Conservation (phyloP, 2,329 filamentous ascomycete species). For the Cryphonectria radicalis region DNA sequence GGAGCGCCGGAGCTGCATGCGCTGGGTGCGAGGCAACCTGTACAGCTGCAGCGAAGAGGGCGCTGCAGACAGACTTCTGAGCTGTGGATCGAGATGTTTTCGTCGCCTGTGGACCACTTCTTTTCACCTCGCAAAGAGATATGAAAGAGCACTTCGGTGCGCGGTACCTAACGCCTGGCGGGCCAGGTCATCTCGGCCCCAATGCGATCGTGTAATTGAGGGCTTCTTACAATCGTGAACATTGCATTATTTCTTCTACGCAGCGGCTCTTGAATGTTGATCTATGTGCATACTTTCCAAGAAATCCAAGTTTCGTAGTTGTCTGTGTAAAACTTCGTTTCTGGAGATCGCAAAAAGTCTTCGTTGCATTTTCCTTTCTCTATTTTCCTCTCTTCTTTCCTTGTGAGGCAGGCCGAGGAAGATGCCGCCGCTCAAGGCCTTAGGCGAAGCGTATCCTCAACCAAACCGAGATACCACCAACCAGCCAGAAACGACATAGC, state of each 20-base stretch:
- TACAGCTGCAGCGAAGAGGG: constrained; percentile 33
- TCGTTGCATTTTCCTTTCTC: no score
- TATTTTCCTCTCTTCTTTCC: no score
- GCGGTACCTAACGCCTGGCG: not conserved
- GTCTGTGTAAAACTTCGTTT: no score
- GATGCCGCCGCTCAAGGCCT: not conserved
- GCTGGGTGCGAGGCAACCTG: constrained; percentile 46
- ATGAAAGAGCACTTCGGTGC: not conserved
- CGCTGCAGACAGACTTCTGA: not conserved
- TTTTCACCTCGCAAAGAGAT: not conserved
- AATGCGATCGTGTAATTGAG: not conserved
- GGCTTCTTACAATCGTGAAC: not conserved
- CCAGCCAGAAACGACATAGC: not conserved
- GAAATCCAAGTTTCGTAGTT: no score
- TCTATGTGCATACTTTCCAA: no score
- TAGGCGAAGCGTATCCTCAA: not conserved
- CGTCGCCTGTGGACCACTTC: not conserved
- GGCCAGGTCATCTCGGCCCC: not conserved
- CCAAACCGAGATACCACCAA: not conserved
- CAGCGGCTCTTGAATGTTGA: not conserved
- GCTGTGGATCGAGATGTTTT: not conserved
- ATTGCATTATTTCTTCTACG: not conserved
- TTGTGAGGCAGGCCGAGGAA: no score
- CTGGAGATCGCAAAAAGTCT: no score
- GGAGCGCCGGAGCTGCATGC: constrained; percentile 46